phyloP scores from a whole-genome alignment of 129 eudicot genomes.

The Artemisia annua region DNA sequence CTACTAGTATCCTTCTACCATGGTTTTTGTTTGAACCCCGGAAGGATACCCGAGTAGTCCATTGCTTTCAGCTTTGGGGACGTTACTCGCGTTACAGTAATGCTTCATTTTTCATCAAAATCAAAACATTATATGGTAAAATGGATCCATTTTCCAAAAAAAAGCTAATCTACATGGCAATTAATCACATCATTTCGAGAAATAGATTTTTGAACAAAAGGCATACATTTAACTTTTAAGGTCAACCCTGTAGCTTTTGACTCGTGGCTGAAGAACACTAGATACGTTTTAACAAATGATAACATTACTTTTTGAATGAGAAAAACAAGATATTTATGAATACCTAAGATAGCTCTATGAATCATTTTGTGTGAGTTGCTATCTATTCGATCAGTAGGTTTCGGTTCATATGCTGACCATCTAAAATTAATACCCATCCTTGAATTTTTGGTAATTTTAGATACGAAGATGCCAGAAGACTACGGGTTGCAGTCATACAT shows the following conservation, averaged over 20 bases:
- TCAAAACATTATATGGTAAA: background rate
- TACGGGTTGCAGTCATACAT: no score
- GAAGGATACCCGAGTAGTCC: no score
- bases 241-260: background rate
- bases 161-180: background rate
- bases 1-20: no score
- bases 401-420: slow-evolving; percentile 19
- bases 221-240: background rate
- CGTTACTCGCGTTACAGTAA: background rate
- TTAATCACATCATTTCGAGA: background rate
- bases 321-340: background rate
- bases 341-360: background rate
- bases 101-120: background rate
- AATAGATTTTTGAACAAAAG: background rate
- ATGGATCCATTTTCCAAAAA: background rate
- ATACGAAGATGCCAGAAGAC: slow-evolving; percentile 30
- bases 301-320: background rate
- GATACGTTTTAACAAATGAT: background rate
- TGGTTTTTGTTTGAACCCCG: no score
- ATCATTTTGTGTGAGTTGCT: slow-evolving; percentile 5
- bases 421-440: background rate
- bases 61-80: no score
- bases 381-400: slow-evolving; percentile 6
- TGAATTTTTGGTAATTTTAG: slow-evolving; percentile 32
- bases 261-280: background rate